A percentile compares a stretch with the other conserved stretches of the same genome.
Evolutionary conservation across 495 filamentous ascomycete species (phyloP).

Genomic region (Daldinia childiae): DNA sequence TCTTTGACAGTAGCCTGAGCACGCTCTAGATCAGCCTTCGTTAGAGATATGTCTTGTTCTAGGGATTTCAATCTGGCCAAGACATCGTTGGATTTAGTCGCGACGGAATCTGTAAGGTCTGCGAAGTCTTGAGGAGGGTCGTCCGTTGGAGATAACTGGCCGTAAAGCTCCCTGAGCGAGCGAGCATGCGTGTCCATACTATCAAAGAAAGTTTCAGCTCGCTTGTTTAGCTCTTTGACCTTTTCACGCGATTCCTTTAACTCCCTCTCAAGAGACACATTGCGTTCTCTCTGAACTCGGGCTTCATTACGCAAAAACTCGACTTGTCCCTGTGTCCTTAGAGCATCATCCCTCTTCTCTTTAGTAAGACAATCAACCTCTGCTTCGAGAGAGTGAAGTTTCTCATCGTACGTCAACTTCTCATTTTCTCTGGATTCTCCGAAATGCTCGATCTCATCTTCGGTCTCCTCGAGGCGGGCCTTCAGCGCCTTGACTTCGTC

Average conservation of each 20-base stretch:
- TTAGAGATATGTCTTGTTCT: slow-evolving; percentile 55
- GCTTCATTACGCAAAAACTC: slow-evolving; percentile 66
- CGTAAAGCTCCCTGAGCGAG: slow-evolving; percentile 69
- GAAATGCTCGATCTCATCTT: slow-evolving; percentile 87
- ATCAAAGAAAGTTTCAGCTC: slow-evolving; percentile 59
- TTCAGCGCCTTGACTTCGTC: slow-evolving; percentile 78
- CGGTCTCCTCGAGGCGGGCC: slow-evolving; percentile 80
- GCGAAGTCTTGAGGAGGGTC: slow-evolving; percentile 65
- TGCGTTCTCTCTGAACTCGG: slow-evolving; percentile 62
- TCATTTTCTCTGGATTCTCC: slow-evolving; percentile 86
- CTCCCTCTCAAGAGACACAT: slow-evolving; percentile 62
- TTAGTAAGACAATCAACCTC: slow-evolving; percentile 71
- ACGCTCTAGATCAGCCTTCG: slow-evolving; percentile 57
- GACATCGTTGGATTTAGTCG: slow-evolving; percentile 67
- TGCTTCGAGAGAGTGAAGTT: slow-evolving; percentile 70
- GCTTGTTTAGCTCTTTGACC: slow-evolving; percentile 58
- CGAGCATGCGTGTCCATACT: slow-evolving; percentile 61
- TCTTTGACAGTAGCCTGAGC: slow-evolving; percentile 48
- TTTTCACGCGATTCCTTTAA: slow-evolving; percentile 63
- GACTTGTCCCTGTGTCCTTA: slow-evolving; percentile 64
- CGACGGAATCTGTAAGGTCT: slow-evolving; percentile 69
- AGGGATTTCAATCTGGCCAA: slow-evolving; percentile 54
- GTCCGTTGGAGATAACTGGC: slow-evolving; percentile 66
- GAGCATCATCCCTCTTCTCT: slow-evolving; percentile 64
- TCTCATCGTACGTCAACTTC: slow-evolving; percentile 71